Evolutionary conservation across 768 basidiomycete genomes (phyloP), one percentile per base, ranked within the genome.

Genomic region (Phylloporus arenicola): DNA sequence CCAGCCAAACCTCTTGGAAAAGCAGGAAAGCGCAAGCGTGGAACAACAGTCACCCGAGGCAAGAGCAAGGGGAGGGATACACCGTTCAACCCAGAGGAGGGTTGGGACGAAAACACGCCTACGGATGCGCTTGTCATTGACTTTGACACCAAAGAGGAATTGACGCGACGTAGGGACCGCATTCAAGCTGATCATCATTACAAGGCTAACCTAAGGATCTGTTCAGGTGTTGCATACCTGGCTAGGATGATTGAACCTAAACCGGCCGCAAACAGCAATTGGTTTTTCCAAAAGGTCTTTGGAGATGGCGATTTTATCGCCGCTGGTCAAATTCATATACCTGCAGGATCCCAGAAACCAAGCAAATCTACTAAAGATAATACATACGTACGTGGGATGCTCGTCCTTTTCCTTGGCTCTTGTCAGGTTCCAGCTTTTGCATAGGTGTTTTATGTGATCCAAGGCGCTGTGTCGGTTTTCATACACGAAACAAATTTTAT

Each of bases 281-380:
- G 93, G 83, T 75, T 74, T 20, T 99, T 91, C 66, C 87, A 95
- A 62, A 94, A 92, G 70, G 79, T 96, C 19, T 95, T 94, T 60
- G 84, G 86, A 24, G 95, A 98, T 55, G 88, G 83, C 41, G 83
- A 89, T 40, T 97, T 90, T 64, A 82, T 97, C 52, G 95, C 93
- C 1, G 86, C 91, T 27, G 96, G 96, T 0, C 82, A 92, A 55
- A 75, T 98, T 40, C 74, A 79, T 47, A 86, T 98, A 35, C 92
- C 92, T 4, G 81, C 87, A 1, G 73, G 79, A 7, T 79, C 80
- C n/a, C 74, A 79, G 53, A 99, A 99, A 68, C 88, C 88, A 13
- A 82, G 79, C 52, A 98, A 98, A 65, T 78, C 80, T 20, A 82
- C 92, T 1, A 93, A 88, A 63, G 96, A 98, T 61, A 99, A 98